phyloP scores from a whole-genome alignment of 306 rosid species.

The Sicyos baderoa region DNA sequence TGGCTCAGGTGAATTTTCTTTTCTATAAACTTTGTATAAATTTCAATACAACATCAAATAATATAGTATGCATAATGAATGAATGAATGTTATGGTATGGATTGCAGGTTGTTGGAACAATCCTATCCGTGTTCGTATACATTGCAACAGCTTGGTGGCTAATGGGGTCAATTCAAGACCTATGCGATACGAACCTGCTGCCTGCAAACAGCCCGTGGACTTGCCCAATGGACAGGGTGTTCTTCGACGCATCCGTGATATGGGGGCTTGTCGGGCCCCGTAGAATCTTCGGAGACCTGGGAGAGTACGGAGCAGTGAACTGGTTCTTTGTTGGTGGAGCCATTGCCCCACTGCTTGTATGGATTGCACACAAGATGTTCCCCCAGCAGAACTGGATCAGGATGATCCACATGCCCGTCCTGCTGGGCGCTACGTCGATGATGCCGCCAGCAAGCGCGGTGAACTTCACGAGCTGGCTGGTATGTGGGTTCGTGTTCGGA shows the following conservation, averaged over 20 bases:
- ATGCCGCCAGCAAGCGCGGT: conserved; percentile 77
- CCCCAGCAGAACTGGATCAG: conserved; percentile 50
- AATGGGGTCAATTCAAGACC: conserved; percentile 54
- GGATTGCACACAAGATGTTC: conserved; percentile 58
- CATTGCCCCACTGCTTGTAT: conserved; percentile 56
- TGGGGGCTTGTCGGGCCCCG: conserved; percentile 92
- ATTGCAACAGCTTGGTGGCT: conserved; percentile 70
- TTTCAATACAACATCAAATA: background rate
- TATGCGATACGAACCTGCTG: conserved; percentile 46
- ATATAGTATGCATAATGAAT: background rate
- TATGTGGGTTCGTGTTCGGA: conserved; percentile 47
- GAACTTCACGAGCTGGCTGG: conserved; percentile 67
- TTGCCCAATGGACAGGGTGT: conserved; percentile 67
- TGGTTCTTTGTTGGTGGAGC: conserved; percentile 72
- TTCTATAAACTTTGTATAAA: background rate
- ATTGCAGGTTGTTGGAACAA: conserved; percentile 55
- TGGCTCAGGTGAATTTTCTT: conserved; percentile 59
- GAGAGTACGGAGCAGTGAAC: conserved; percentile 52
- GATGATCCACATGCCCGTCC: conserved; percentile 52
- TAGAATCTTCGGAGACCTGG: conserved; percentile 70
- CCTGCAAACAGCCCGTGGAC: conserved; percentile 63
- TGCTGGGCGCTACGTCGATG: conserved; percentile 53
- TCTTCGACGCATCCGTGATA: conserved; percentile 72
- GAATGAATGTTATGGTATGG: background rate
- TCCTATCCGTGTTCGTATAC: conserved; percentile 50